Evolutionary conservation across 2,329 filamentous ascomycete genomes (phyloP).

Genomic region (Epichloe baconii): DNA sequence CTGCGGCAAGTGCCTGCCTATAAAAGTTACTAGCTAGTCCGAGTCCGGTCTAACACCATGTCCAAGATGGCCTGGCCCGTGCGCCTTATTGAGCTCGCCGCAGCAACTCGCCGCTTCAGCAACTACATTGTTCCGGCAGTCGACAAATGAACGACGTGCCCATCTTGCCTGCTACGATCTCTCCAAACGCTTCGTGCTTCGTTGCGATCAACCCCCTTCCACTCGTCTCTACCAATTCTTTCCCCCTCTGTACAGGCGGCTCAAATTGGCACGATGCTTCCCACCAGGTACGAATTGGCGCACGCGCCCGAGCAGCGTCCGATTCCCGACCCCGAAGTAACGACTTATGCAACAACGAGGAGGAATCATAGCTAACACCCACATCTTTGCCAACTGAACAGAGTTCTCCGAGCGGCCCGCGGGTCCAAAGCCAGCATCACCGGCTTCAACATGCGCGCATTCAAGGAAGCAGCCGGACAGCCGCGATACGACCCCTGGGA

Average conservation of each 20-base stretch:
- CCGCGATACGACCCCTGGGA: slow-evolving; percentile 55
- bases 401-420: slow-evolving; percentile 38
- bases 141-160: background rate
- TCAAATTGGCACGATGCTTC: slow-evolving; percentile 21
- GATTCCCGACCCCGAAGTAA: background rate
- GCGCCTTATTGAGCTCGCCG: background rate
- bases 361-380: background rate
- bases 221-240: background rate
- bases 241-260: background rate
- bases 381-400: slow-evolving; percentile 9
- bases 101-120: background rate
- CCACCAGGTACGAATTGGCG: slow-evolving; percentile 22
- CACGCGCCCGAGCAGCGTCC: slow-evolving; percentile 3
- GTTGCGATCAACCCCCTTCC: background rate
- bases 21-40: too few species aligned
- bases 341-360: background rate
- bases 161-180: background rate
- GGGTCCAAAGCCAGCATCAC: slow-evolving; percentile 62
- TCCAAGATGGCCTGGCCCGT: background rate
- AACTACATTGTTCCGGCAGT: slow-evolving; percentile 13
- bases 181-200: slow-evolving; percentile 1
- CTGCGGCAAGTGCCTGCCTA: background rate
- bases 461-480: slow-evolving; percentile 56
- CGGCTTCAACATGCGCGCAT: slow-evolving; percentile 78
- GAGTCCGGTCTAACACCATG: background rate